phyloP scores from a whole-genome alignment of 177 flowering plant genomes.

The Telopea speciosissima region DNA sequence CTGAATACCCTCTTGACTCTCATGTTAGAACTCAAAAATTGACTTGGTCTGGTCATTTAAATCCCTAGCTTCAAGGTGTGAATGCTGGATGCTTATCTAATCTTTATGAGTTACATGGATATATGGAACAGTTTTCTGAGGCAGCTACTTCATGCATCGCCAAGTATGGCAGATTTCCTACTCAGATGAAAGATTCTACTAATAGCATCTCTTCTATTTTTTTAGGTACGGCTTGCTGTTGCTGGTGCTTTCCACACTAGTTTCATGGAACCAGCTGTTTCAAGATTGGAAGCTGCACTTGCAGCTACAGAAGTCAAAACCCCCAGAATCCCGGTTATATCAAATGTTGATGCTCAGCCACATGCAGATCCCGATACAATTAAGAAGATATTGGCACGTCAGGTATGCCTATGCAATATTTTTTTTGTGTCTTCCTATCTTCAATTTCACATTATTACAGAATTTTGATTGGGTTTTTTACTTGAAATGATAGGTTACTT shows the following conservation, averaged over 20 bases:
- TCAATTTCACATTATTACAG: not conserved
- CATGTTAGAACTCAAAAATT: no score
- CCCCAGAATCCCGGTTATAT: conserved; percentile 94
- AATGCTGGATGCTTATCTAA: no score
- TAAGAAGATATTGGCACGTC: conserved; percentile 86
- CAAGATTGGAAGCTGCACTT: conserved; percentile 88
- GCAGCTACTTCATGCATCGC: not conserved
- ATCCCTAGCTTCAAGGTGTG: not conserved
- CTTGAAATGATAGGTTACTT: conserved; percentile 56
- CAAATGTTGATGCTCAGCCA: conserved; percentile 97
- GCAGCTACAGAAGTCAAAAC: conserved; percentile 70
- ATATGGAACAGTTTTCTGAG: not conserved
- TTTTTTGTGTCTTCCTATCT: not conserved
- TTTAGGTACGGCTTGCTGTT: conserved; percentile 92
- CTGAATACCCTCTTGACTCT: no score
- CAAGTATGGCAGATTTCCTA: not conserved
- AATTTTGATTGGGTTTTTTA: not conserved
- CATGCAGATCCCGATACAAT: conserved; percentile 90
- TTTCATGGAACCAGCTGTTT: conserved; percentile 97
- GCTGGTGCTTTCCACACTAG: conserved; percentile 98
- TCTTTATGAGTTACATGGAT: not conserved
- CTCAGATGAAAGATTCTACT: not conserved
- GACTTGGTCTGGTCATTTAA: no score
- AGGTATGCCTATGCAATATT: conserved; percentile 36
- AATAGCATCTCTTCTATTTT: not conserved